Percentiles rank a stretch among this genome's conserved stretches.
Conservation (phyloP, 129 eudicot species). For the Arctium minus region DNA sequence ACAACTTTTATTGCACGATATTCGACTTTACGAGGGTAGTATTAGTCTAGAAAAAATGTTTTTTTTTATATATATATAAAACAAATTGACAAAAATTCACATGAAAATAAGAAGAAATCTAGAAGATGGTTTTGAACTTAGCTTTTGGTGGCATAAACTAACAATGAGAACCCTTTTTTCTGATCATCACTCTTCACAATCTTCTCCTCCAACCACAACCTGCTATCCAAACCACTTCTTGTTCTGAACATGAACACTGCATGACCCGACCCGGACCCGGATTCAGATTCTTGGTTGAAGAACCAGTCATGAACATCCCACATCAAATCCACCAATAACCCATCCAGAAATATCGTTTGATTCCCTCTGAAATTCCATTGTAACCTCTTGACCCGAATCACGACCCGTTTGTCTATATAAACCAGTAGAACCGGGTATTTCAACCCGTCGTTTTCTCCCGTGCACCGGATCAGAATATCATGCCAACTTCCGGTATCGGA, state of each 20-base stretch:
- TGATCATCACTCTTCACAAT: conserved; percentile 46
- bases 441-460: conserved; percentile 67
- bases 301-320: conserved; percentile 99
- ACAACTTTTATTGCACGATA: not conserved
- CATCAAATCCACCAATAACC: conserved; percentile 83
- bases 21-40: not conserved
- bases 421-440: conserved; percentile 74
- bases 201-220: conserved; percentile 88
- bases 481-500: conserved; percentile 57
- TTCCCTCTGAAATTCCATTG: conserved; percentile 98
- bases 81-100: conserved; percentile 25
- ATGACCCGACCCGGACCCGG: conserved; percentile 39
- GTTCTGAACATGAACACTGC: conserved; percentile 89
- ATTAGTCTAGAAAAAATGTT: not conserved
- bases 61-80: not conserved
- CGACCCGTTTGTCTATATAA: conserved; percentile 74
- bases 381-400: conserved; percentile 73
- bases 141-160: conserved; percentile 76
- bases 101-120: conserved; percentile 18
- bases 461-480: conserved; percentile 70
- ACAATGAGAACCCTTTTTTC: conserved; percentile 58
- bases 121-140: conserved; percentile 21
- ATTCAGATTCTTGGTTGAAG: conserved; percentile 40
- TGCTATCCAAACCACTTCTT: conserved; percentile 80
- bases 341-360: conserved; percentile 85